phyloP scores from a whole-genome alignment of 805 yeast species.

The Starmerella floricola region DNA sequence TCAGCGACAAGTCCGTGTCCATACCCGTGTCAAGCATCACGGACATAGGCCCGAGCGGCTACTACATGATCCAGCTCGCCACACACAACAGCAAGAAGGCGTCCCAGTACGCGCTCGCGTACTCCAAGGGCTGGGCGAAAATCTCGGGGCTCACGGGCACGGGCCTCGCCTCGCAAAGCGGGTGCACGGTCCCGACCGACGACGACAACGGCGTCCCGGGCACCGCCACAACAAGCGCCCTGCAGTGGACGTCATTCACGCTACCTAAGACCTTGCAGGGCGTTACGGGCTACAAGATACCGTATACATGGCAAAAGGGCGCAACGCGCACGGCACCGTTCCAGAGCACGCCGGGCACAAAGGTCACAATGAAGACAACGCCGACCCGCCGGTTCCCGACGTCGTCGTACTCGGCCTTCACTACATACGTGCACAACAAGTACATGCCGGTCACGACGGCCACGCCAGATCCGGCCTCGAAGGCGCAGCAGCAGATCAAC shows the following conservation, averaged over 20 bases:
- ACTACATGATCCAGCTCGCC: constrained; percentile 53
- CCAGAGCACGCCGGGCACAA: constrained; percentile 76
- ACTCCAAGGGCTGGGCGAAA: constrained; percentile 31
- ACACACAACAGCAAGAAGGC: constrained; percentile 49
- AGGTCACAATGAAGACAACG: constrained; percentile 43
- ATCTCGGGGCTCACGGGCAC: constrained; percentile 66
- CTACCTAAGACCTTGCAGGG: constrained; percentile 9
- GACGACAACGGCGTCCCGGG: constrained; percentile 11
- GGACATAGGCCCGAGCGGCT: constrained; percentile 46
- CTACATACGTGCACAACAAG: constrained; percentile 38
- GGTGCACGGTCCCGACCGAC: constrained; percentile 7
- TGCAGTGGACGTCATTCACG: constrained; percentile 16
- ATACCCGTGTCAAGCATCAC: constrained; percentile 36
- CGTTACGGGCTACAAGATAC: constrained; percentile 29
- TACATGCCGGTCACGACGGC: constrained; percentile 42
- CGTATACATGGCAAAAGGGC: constrained; percentile 74
- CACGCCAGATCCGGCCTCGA: constrained; percentile 78
- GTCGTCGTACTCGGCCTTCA: constrained; percentile 45
- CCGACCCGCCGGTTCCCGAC: constrained; percentile 61
- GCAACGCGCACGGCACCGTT: constrained; percentile 74
- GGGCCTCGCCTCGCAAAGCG: constrained; percentile 7
- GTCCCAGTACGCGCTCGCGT: constrained; percentile 29
- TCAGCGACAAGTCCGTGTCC: constrained; percentile 22
- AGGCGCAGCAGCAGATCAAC: constrained; percentile 50
- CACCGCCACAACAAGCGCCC: constrained; percentile 11